Evolutionary conservation across 1,284 basidiomycete species (phyloP), one percentile per base, ranked within the genome.

Genomic region (Paramarasmius palmivorus): DNA sequence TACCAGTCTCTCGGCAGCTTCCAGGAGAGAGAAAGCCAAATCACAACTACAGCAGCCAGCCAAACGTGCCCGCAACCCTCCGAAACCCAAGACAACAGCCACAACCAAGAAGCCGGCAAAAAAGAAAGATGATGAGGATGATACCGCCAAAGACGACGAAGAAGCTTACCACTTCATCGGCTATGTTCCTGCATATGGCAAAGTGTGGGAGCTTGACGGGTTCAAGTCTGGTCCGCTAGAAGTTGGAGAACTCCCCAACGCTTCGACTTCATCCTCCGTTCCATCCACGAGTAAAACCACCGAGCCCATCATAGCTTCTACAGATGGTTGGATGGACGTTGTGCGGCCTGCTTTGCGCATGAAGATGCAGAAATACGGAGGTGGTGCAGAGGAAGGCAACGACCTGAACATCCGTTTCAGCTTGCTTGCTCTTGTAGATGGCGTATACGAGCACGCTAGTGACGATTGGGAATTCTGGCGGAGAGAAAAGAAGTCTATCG

Each of bases 261-360:
- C 57, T 14, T 37, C 57, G 17, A 49, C 57, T 40, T 58, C 63
- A 17, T 40, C 59, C 29, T 25, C 46, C 2, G 17, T 42, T 44
- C 49, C 22, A 52, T 59, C 3, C 65, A 60, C 0, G n/a, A n/a
- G n/a, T n/a, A n/a, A n/a, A n/a, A n/a, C n/a, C n/a, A n/a, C n/a
- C n/a, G n/a, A n/a, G n/a, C n/a, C n/a, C n/a, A n/a, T n/a, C n/a
- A n/a, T n/a, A n/a, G n/a, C n/a, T n/a, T n/a, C n/a, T n/a, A n/a
- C n/a, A n/a, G n/a, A n/a, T n/a, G n/a, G n/a, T n/a, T 86, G 83
- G 83, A 83, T 83, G 75, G 76, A 83, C 61, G 66, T 83, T 49
- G 83, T 78, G 20, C 76, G 82, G 15, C 83, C 83, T 0, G 82
- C 77, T 14, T 68, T 86, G 54, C 71, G 78, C 29, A 73, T 80